A percentile compares a stretch with the other conserved stretches of the same genome.
Evolutionary conservation across 306 rosid genomes (phyloP).

Genomic region (Prunus padus): DNA sequence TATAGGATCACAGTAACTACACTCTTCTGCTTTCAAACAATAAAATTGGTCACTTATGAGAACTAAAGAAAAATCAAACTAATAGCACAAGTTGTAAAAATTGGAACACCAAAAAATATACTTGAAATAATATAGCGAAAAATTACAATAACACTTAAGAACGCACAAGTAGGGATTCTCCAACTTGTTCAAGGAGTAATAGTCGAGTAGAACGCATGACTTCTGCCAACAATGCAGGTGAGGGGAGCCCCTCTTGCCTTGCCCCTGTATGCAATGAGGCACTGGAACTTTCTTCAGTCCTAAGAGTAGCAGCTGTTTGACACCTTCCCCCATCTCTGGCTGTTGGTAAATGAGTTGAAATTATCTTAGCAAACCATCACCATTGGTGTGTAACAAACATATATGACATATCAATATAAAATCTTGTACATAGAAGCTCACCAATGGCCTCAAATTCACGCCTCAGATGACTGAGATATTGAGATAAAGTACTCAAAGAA

Average conservation of each 20-base stretch:
- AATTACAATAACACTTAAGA: slow-evolving; percentile 21
- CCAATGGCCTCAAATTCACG: slow-evolving; percentile 71
- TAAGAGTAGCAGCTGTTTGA: slow-evolving; percentile 42
- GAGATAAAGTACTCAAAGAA: slow-evolving; percentile 88
- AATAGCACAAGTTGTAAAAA: not conserved
- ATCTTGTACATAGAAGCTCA: slow-evolving; percentile 37
- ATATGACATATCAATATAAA: slow-evolving; percentile 8
- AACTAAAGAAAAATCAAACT: not conserved
- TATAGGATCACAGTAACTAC: not conserved
- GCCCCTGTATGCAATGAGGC: slow-evolving; percentile 41
- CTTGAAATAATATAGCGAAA: not conserved
- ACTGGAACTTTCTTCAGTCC: slow-evolving; percentile 49
- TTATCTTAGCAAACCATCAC: slow-evolving; percentile 27
- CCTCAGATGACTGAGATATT: slow-evolving; percentile 60
- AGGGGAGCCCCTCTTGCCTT: slow-evolving; percentile 51
- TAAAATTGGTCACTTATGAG: not conserved
- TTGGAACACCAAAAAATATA: slow-evolving; percentile 9
- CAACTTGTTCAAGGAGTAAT: slow-evolving; percentile 66
- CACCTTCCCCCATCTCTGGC: slow-evolving; percentile 58
- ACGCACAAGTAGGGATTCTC: slow-evolving; percentile 73
- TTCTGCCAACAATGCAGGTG: slow-evolving; percentile 90
- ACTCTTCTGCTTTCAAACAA: slow-evolving; percentile 14
- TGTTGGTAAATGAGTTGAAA: slow-evolving; percentile 41
- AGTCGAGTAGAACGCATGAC: slow-evolving; percentile 72
- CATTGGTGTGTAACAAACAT: slow-evolving; percentile 13